Evolutionary conservation across 2,329 filamentous ascomycete genomes (phyloP).

Genomic region (Botrytis sinoallii): DNA sequence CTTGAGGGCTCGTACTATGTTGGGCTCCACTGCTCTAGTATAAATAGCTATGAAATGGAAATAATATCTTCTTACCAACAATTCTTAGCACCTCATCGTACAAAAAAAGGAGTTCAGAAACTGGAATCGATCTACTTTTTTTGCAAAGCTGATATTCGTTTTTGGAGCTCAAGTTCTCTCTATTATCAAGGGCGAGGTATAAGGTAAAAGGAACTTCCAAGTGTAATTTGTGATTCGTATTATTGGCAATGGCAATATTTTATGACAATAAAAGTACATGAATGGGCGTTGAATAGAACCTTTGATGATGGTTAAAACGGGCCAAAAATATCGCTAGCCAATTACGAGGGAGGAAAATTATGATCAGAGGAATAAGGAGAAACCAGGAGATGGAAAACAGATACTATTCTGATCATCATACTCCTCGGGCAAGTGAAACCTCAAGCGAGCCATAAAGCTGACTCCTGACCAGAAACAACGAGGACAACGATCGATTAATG

Average conservation of each 20-base stretch:
- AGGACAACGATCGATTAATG: fast-evolving
- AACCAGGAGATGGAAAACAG: fast-evolving
- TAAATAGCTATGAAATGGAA: neutral
- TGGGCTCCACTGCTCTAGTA: fast-evolving
- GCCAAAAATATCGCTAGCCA: neutral
- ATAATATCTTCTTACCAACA: neutral
- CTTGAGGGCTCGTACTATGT: fast-evolving
- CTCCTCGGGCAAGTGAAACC: neutral
- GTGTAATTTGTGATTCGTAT: too few species aligned
- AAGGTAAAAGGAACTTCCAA: too few species aligned
- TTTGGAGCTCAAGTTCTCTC: too few species aligned
- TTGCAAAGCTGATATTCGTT: neutral
- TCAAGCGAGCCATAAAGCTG: neutral
- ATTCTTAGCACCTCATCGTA: fast-evolving
- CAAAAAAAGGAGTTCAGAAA: too few species aligned
- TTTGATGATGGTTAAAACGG: neutral
- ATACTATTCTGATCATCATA: neutral
- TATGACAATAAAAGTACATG: neutral
- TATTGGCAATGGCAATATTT: fast-evolving
- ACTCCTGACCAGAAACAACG: neutral
- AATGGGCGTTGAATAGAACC: fast-evolving
- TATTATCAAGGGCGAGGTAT: too few species aligned
- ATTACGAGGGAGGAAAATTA: neutral
- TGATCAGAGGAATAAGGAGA: neutral
- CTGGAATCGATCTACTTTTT: too few species aligned